Conservation (phyloP, 2,329 filamentous ascomycete genomes). For the Botrytis cinerea region DNA sequence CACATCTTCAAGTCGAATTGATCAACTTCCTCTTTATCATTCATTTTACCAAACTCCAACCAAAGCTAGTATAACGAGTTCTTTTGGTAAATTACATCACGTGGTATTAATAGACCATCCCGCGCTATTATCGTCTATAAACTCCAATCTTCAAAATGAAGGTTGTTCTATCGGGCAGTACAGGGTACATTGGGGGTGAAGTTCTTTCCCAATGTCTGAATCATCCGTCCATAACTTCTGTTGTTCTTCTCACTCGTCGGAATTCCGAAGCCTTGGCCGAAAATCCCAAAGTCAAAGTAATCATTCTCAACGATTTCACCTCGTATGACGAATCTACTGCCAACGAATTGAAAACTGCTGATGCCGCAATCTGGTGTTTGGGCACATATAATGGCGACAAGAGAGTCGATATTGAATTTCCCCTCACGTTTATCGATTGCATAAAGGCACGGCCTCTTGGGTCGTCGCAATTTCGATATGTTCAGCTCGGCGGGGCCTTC, state of each 20-base stretch:
- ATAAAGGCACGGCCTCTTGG: neutral
- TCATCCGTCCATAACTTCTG: slow-evolving; percentile 3
- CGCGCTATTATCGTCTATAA: neutral
- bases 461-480: neutral
- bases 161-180: slow-evolving; percentile 1
- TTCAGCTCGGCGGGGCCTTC: neutral
- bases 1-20: neutral
- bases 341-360: neutral
- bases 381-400: slow-evolving; percentile 1
- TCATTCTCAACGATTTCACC: neutral
- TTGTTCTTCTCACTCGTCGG: slow-evolving; percentile 1
- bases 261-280: neutral
- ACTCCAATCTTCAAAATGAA: neutral
- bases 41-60: neutral
- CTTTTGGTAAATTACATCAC: neutral
- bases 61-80: neutral
- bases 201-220: slow-evolving; percentile 4
- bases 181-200: slow-evolving; percentile 1
- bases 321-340: neutral
- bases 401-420: slow-evolving; percentile 8
- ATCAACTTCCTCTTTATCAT: neutral
- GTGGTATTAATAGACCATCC: neutral
- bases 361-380: slow-evolving; percentile 12
- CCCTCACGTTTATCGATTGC: neutral
- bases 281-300: slow-evolving; percentile 2